phyloP scores from a whole-genome alignment of 1,284 basidiomycete genomes.

The Neolentinus lepideus region DNA sequence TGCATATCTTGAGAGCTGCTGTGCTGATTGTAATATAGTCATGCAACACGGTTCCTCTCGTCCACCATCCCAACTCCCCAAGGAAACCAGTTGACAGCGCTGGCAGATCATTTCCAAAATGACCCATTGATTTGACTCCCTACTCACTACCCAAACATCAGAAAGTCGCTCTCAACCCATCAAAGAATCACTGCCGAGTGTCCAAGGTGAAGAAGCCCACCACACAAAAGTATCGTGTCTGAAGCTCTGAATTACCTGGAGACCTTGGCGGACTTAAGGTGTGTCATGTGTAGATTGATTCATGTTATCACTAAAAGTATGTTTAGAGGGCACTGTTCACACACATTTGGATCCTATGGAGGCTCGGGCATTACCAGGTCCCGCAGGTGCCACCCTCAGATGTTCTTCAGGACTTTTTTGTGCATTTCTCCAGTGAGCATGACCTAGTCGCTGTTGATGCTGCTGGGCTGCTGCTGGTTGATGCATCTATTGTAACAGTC shows the following conservation, averaged over 20 bases:
- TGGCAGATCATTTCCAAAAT: too few relatives aligned
- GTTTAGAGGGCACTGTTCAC: not conserved
- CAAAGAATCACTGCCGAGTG: not conserved
- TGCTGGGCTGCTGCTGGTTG: not conserved
- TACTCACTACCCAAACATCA: not conserved
- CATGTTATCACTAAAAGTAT: not conserved
- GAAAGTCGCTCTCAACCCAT: not conserved
- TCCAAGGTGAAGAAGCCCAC: not conserved
- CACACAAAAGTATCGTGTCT: not conserved
- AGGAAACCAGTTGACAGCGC: too few relatives aligned
- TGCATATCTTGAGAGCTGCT: too few relatives aligned
- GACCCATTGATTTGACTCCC: too few relatives aligned
- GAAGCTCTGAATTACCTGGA: not conserved
- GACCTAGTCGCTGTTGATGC: not conserved
- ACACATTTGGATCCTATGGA: not conserved
- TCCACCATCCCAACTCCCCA: too few relatives aligned
- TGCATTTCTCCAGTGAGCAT: not conserved
- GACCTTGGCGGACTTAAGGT: not conserved
- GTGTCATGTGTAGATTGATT: not conserved
- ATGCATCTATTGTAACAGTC: not conserved
- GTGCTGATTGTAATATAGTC: too few relatives aligned
- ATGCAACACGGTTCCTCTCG: too few relatives aligned
- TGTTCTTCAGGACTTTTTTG: not conserved
- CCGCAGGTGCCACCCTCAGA: not conserved
- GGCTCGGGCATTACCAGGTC: not conserved